phyloP scores from a whole-genome alignment of 305 asterid genomes.

The Fraxinus xanthoxyloides region DNA sequence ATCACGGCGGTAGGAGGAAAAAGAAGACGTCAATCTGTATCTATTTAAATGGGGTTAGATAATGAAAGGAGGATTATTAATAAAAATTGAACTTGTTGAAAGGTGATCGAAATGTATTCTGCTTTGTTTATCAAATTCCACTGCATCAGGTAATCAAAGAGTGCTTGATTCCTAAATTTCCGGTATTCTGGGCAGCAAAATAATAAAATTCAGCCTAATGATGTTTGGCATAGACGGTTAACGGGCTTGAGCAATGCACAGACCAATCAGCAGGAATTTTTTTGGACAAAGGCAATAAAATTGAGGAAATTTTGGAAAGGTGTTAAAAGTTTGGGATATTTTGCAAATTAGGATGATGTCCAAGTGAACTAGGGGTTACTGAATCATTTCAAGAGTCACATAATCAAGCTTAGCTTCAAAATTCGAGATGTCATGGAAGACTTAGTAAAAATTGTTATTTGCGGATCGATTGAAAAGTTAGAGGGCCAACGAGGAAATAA shows the following conservation, averaged over 20 bases:
- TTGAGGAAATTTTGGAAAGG: background rate
- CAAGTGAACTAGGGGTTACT: background rate
- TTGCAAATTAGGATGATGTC: background rate
- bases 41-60: no score
- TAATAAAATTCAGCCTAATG: background rate
- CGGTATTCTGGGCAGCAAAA: background rate
- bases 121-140: background rate
- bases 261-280: background rate
- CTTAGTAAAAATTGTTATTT: background rate
- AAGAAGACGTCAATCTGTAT: no score
- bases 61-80: no score
- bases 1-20: no score
- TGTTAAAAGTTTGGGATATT: background rate
- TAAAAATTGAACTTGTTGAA: no score
- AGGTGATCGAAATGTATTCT: background rate
- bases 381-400: background rate
- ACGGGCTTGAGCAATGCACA: background rate
- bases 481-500: background rate
- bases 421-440: background rate
- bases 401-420: background rate
- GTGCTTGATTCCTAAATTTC: background rate
- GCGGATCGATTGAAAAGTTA: background rate
- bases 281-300: background rate
- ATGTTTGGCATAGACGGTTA: background rate
- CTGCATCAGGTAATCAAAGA: background rate